A percentile compares a stretch with the other conserved stretches of the same genome.
phyloP scores from a whole-genome alignment of 78 protist species.

The Dictyostelium capitatum region DNA sequence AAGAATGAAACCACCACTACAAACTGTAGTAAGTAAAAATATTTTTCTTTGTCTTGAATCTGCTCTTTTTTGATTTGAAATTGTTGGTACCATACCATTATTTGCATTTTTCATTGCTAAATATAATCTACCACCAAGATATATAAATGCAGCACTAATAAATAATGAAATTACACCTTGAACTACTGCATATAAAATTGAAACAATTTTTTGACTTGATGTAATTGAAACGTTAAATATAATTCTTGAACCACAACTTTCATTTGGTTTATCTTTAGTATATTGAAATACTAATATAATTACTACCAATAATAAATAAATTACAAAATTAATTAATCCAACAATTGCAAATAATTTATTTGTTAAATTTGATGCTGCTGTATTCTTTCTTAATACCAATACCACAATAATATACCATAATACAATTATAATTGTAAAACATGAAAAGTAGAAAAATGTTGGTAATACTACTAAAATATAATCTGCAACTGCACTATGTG shows the following conservation, averaged over 20 bases:
- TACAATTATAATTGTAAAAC: constrained; percentile 23
- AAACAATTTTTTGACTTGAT: background rate
- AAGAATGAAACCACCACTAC: constrained; percentile 11
- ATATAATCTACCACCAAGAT: background rate
- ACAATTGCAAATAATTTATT: background rate
- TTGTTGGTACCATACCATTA: too few species aligned
- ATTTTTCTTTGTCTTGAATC: background rate
- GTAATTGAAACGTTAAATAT: background rate
- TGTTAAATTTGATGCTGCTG: background rate
- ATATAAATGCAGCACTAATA: constrained; percentile 11
- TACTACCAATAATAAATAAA: constrained; percentile 15
- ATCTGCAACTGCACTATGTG: constrained; percentile 9
- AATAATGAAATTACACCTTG: constrained; percentile 14
- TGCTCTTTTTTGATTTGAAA: background rate
- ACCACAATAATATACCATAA: background rate
- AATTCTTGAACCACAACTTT: background rate
- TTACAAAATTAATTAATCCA: background rate
- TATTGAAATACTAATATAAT: constrained; percentile 6
- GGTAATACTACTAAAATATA: constrained; percentile 36
- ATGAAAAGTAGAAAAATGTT: constrained; percentile 23
- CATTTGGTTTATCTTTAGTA: background rate
- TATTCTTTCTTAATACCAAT: background rate
- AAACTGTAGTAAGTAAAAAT: background rate
- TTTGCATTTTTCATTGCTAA: background rate
- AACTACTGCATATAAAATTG: constrained; percentile 17